phyloP scores from a whole-genome alignment of 805 yeast genomes.

The Jamesozyma gamospora region DNA sequence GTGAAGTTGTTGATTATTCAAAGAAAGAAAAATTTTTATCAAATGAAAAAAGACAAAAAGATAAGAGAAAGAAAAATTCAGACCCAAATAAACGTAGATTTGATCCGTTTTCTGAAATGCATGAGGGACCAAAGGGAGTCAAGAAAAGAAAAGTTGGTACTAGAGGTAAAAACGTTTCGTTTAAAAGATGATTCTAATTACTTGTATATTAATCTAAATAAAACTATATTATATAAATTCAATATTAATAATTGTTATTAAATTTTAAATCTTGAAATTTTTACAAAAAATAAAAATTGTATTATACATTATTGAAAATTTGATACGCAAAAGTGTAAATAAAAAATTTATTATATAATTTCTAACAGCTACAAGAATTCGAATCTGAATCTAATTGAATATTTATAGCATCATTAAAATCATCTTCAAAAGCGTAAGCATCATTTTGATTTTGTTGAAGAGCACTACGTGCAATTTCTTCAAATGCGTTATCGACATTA shows the following conservation, averaged over 20 bases:
- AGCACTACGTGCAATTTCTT: constrained; percentile 91
- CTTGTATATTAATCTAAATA: too few species aligned
- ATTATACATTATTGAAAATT: too few species aligned
- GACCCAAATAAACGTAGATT: constrained; percentile 36
- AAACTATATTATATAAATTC: too few species aligned
- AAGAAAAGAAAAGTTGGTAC: constrained; percentile 31
- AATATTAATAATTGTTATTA: too few species aligned
- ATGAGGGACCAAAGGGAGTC: constrained; percentile 44
- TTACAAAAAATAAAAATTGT: too few species aligned
- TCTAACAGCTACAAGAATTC: constrained; percentile 68
- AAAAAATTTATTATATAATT: too few species aligned
- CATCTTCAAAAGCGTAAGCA: constrained; percentile 81
- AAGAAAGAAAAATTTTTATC: constrained; percentile 35
- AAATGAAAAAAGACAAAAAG: constrained; percentile 7
- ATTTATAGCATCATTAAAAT: constrained; percentile 92
- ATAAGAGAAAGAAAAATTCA: constrained; percentile 8
- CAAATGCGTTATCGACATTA: constrained; percentile 91
- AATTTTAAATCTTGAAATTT: too few species aligned
- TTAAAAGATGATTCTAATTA: constrained; percentile 20
- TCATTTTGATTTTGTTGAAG: constrained; percentile 68
- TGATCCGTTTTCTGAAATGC: constrained; percentile 47
- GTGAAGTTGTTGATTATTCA: constrained; percentile 36
- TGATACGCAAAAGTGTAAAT: too few species aligned
- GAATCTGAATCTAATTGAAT: constrained; percentile 81
- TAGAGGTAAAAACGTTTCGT: constrained; percentile 23